Percentiles rank a stretch among this genome's conserved stretches.
Evolutionary conservation across 1,284 basidiomycete species (phyloP).

Genomic region (Irpex sp.): DNA sequence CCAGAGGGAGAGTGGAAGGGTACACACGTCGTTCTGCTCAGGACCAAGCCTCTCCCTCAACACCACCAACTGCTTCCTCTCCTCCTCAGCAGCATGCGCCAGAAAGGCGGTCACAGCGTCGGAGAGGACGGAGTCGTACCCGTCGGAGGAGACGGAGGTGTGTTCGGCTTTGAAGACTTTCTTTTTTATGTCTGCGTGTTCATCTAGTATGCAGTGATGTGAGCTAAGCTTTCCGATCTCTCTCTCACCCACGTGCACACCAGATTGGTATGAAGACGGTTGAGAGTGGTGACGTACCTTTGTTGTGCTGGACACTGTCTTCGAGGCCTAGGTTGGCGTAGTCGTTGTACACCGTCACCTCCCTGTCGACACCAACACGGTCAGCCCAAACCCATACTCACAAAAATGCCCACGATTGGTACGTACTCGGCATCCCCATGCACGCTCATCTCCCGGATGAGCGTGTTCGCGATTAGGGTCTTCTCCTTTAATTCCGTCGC

Average conservation of each 20-base stretch:
- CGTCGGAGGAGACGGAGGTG: constrained; percentile 6
- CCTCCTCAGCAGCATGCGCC: constrained; percentile 21
- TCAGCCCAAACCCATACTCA: too few relatives aligned
- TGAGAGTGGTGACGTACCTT: too few relatives aligned
- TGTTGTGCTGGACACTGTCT: constrained; percentile 17
- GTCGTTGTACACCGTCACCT: constrained; percentile 22
- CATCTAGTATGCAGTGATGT: constrained; percentile 16
- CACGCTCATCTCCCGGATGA: constrained; percentile 23
- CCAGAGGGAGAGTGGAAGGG: too few relatives aligned
- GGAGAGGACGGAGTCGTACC: constrained; percentile 18
- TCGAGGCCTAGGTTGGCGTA: constrained; percentile 16
- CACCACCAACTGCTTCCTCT: constrained; percentile 17
- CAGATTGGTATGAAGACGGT: too few relatives aligned
- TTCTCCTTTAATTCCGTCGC: constrained; percentile 15
- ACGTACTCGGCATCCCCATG: constrained; percentile 25
- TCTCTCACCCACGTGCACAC: too few relatives aligned
- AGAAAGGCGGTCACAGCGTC: constrained; percentile 21
- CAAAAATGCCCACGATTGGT: too few relatives aligned
- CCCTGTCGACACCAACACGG: constrained; percentile 8
- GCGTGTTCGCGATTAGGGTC: constrained; percentile 20
- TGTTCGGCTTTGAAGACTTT: constrained; percentile 18
- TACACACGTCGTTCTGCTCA: constrained; percentile 20
- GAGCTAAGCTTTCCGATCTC: too few relatives aligned
- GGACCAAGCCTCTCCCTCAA: constrained; percentile 14
- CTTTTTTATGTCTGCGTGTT: constrained; percentile 20